Percentiles rank a stretch among this genome's conserved stretches.
phyloP scores from a whole-genome alignment of 352 stramenopile species.

The Phytophthora chlamydospora region DNA sequence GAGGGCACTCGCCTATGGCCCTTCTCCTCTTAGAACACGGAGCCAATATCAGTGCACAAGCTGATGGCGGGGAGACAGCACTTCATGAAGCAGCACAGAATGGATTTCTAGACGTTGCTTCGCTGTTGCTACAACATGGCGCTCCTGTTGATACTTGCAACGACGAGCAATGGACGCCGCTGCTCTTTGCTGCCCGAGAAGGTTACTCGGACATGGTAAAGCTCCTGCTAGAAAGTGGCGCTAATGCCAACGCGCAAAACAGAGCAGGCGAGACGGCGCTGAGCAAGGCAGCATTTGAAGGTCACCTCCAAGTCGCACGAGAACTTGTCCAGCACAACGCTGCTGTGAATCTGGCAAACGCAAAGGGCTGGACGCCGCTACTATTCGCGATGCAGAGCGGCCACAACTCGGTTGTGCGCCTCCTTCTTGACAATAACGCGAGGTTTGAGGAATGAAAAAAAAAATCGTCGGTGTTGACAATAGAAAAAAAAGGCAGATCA shows the following conservation, averaged over 20 bases:
- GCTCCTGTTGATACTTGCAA: slow-evolving; percentile 1
- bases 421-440: slow-evolving; percentile 2
- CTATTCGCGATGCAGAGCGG: not conserved
- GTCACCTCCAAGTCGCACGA: not conserved
- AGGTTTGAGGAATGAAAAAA: slow-evolving; percentile 4
- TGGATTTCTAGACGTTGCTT: not conserved
- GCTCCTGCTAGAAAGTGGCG: not conserved
- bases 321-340: not conserved
- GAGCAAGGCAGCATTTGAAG: slow-evolving; percentile 6
- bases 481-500: no score
- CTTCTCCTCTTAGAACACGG: not conserved
- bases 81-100: slow-evolving; percentile 7
- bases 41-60: slow-evolving; percentile 3
- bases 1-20: not conserved
- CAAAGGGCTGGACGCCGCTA: not conserved
- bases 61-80: slow-evolving; percentile 1
- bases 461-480: no score
- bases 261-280: not conserved
- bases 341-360: not conserved
- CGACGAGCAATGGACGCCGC: slow-evolving; percentile 1
- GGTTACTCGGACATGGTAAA: not conserved
- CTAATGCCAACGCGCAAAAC: not conserved
- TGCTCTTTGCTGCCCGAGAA: slow-evolving; percentile 1
- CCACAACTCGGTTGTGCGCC: not conserved
- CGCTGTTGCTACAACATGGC: not conserved